A percentile compares a stretch with the other conserved stretches of the same genome.
phyloP scores from a whole-genome alignment of 2,329 filamentous ascomycete genomes.

The Aspergillus fijiensis region DNA sequence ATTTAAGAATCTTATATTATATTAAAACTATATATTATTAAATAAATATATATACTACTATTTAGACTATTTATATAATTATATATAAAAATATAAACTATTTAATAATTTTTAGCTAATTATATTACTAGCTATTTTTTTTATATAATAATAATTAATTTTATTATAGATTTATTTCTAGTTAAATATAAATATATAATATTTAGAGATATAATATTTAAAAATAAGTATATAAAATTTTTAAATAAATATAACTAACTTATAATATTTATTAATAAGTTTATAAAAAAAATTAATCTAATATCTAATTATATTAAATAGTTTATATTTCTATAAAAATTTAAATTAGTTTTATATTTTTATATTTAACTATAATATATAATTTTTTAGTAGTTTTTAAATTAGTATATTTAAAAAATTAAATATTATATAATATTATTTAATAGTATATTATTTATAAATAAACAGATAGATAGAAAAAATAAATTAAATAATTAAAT shows the following conservation, averaged over 20 bases:
- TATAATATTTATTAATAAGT: neutral
- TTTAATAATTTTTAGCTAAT: neutral
- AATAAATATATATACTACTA: neutral
- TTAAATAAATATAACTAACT: neutral
- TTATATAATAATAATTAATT: neutral
- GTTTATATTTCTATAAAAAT: neutral
- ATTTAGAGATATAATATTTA: neutral
- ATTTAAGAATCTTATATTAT: neutral
- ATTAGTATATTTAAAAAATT: neutral
- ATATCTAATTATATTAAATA: neutral
- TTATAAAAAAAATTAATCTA: neutral
- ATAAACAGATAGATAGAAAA: neutral
- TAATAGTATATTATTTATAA: neutral
- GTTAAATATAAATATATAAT: neutral
- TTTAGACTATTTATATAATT: neutral
- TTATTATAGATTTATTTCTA: neutral
- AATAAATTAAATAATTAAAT: neutral
- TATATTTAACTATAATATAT: neutral
- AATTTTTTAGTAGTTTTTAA: neutral
- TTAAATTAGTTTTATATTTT: neutral
- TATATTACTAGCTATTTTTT: neutral
- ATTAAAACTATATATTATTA: neutral
- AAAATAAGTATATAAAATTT: neutral
- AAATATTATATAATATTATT: neutral
- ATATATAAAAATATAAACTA: neutral